A percentile compares a stretch with the other conserved stretches of the same genome.
These are phyloP conservation scores for Penicillium roqueforti DNA, from an alignment of 495 filamentous ascomycete species.

Conservation along the genomic window DNA sequence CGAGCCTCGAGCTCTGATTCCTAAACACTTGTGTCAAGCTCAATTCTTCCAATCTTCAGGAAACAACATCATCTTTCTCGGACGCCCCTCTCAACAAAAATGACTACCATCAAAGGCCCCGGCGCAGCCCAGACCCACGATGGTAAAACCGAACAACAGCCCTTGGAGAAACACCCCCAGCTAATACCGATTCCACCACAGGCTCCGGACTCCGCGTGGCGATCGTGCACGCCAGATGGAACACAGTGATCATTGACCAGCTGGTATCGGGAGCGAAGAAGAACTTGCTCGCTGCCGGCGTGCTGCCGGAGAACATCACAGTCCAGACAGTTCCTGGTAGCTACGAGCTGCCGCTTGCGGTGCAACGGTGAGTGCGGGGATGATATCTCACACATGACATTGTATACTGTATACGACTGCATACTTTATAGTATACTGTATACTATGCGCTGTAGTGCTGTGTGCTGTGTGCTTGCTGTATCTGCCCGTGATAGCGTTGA, in stretches of 20 bases:
- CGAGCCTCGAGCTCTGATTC: not conserved
- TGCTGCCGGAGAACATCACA: conserved; percentile 81
- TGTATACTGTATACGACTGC: not conserved
- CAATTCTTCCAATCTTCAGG: not conserved
- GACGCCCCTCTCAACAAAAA: conserved; percentile 8
- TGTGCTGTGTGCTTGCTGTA: too few relatives aligned
- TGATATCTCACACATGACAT: not conserved
- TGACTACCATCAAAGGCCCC: conserved; percentile 55
- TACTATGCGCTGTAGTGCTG: too few relatives aligned
- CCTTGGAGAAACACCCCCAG: not conserved
- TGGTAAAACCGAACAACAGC: conserved; percentile 33
- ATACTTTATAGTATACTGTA: too few relatives aligned
- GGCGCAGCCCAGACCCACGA: conserved; percentile 49
- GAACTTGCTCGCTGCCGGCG: conserved; percentile 63
- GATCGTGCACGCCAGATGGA: conserved; percentile 96
- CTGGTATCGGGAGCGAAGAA: conserved; percentile 71
- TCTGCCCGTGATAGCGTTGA: not conserved
- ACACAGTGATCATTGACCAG: conserved; percentile 69
- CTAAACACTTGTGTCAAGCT: not conserved
- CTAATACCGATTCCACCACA: conserved; percentile 18
- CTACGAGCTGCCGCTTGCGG: conserved; percentile 87
- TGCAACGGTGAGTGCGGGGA: conserved; percentile 59
- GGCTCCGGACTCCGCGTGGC: conserved; percentile 84
- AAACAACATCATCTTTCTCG: not conserved
- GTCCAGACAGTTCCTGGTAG: conserved; percentile 86